Evolutionary conservation across 345 rosid species (phyloP).

Genomic region (Acer yangbiense): DNA sequence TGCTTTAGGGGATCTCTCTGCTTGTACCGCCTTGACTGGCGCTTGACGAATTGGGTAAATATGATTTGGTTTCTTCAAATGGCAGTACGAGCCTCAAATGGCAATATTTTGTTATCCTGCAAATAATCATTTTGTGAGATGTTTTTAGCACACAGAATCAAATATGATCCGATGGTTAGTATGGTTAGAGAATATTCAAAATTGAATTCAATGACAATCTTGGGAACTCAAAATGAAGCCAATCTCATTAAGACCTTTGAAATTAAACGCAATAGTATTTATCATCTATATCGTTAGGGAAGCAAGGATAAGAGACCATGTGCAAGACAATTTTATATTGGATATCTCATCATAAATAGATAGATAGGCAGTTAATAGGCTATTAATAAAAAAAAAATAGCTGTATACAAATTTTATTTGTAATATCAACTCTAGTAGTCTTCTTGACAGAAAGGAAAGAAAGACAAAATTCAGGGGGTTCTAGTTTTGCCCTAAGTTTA

Average conservation of each 20-base stretch:
- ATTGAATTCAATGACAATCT: constrained; percentile 6
- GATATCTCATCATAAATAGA: background rate
- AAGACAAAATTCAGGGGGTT: background rate
- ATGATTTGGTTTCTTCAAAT: background rate
- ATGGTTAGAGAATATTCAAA: background rate
- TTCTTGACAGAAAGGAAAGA: background rate
- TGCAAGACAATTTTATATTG: background rate
- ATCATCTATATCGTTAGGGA: background rate
- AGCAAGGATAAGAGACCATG: background rate
- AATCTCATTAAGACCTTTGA: background rate
- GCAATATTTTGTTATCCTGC: background rate
- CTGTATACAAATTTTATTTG: background rate
- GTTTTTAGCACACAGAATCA: background rate
- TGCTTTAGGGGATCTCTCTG: background rate
- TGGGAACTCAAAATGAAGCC: background rate
- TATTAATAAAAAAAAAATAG: background rate
- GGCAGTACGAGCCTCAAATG: background rate
- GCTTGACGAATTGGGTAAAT: background rate
- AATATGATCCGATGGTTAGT: background rate
- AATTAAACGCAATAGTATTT: background rate
- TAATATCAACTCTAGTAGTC: background rate
- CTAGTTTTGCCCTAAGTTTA: background rate
- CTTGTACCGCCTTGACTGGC: background rate
- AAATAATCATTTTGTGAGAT: background rate
- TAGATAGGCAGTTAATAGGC: constrained; percentile 4